phyloP scores from a whole-genome alignment of 192 early-diverging fungal genomes.

The Obelidium mucronatum region DNA sequence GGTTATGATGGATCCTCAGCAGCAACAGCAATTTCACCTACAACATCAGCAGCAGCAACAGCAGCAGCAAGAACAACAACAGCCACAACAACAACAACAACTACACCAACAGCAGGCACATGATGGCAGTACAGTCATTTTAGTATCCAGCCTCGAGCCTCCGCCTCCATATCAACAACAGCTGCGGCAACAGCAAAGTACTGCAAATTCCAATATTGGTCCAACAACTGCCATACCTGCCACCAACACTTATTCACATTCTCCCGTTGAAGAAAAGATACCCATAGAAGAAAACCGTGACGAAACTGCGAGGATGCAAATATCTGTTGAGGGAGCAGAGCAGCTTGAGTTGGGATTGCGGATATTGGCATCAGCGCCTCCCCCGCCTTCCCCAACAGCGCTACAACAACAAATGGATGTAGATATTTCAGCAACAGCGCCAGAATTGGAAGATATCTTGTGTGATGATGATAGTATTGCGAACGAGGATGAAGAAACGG shows the following conservation, averaged over 20 bases:
- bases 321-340: no score
- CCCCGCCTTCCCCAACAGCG: neutral
- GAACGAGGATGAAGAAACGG: neutral
- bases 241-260: neutral
- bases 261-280: neutral
- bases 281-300: neutral
- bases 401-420: neutral
- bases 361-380: neutral
- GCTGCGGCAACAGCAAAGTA: neutral
- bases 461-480: neutral
- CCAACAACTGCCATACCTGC: neutral
- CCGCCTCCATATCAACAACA: neutral
- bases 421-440: neutral
- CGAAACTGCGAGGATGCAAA: neutral
- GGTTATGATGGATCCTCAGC: neutral
- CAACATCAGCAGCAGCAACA: neutral
- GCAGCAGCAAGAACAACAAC: neutral
- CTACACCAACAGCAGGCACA: neutral
- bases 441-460: neutral
- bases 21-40: neutral
- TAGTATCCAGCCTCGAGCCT: neutral
- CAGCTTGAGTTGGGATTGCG: no score
- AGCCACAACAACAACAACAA: neutral
- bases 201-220: no score
- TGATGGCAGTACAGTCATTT: neutral